Percentiles rank a stretch among this genome's conserved stretches.
These are phyloP conservation scores for Rhododendron williamsianum DNA, from an alignment of 148 eudicot genomes.

Conservation along the genomic window DNA sequence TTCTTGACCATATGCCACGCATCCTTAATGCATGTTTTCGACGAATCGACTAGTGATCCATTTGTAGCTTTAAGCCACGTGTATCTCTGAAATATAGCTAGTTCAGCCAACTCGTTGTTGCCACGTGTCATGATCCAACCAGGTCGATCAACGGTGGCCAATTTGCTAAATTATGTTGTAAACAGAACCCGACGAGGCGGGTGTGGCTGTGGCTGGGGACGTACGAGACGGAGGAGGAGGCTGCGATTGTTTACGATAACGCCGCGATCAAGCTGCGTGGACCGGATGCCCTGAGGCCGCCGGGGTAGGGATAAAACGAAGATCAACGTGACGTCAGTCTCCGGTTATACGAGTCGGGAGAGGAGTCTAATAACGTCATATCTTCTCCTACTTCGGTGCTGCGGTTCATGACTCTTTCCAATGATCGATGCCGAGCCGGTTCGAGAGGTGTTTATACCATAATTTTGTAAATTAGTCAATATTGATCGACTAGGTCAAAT, in stretches of 20 bases:
- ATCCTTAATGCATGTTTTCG: too few species aligned
- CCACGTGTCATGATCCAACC: too few species aligned
- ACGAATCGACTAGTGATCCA: too few species aligned
- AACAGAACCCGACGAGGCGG: conserved; percentile 41
- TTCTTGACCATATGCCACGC: too few species aligned
- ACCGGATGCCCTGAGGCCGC: conserved; percentile 62
- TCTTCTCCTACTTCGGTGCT: conserved; percentile 68
- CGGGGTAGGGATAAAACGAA: conserved; percentile 15
- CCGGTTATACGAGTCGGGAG: conserved; percentile 49
- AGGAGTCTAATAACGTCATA: conserved; percentile 34
- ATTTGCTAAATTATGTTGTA: too few species aligned
- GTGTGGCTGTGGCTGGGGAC: conserved; percentile 67
- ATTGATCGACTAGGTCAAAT: too few species aligned
- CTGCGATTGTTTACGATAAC: conserved; percentile 83
- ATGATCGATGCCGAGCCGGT: not conserved
- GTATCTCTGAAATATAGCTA: too few species aligned
- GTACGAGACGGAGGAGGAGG: conserved; percentile 84
- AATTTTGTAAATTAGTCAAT: too few species aligned
- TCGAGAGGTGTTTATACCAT: not conserved
- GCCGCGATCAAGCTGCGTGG: conserved; percentile 87
- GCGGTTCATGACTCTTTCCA: conserved; percentile 22
- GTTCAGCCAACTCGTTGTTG: too few species aligned
- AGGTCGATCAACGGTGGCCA: too few species aligned
- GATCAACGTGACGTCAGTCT: conserved; percentile 15
- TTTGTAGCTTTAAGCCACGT: too few species aligned